Conservation (phyloP, 257 asterid species). For the Gardenia jasminoides region DNA sequence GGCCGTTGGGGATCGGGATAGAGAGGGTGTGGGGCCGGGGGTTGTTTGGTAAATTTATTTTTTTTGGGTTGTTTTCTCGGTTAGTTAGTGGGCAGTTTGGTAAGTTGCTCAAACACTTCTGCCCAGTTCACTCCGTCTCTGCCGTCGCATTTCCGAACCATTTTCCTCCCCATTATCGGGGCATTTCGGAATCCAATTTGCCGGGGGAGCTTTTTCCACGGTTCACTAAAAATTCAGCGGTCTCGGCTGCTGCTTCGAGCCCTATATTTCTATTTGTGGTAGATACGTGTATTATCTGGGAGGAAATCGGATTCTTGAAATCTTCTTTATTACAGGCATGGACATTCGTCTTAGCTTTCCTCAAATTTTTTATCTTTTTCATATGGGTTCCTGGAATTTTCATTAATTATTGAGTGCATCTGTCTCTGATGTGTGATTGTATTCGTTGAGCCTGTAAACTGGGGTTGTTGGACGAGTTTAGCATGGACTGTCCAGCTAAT, state of each 20-base stretch:
- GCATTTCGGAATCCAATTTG: conserved; percentile 70
- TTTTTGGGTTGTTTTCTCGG: too few relatives aligned
- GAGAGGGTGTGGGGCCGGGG: too few relatives aligned
- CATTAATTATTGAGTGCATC: not conserved
- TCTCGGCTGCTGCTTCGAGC: conserved; percentile 30
- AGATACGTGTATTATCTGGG: too few relatives aligned
- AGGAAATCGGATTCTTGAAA: conserved; percentile 70
- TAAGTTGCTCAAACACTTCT: too few relatives aligned
- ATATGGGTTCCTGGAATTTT: not conserved
- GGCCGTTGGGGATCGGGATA: too few relatives aligned
- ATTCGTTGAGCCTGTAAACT: not conserved
- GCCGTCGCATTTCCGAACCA: too few relatives aligned
- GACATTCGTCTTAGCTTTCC: not conserved
- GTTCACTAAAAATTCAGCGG: conserved; percentile 48
- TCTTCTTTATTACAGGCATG: conserved; percentile 79
- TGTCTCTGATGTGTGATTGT: not conserved
- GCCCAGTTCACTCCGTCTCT: too few relatives aligned
- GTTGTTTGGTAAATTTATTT: too few relatives aligned
- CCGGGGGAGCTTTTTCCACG: conserved; percentile 96
- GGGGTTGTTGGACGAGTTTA: not conserved
- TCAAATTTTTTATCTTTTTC: not conserved
- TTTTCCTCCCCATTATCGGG: conserved; percentile 86
- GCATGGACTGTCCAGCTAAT: too few relatives aligned
- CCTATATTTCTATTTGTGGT: conserved; percentile 76
- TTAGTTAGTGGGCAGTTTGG: too few relatives aligned